Evolutionary conservation across 2,329 filamentous ascomycete species (phyloP), one percentile per base, ranked within the genome.

Genomic region (Neodidymelliopsis sp.): DNA sequence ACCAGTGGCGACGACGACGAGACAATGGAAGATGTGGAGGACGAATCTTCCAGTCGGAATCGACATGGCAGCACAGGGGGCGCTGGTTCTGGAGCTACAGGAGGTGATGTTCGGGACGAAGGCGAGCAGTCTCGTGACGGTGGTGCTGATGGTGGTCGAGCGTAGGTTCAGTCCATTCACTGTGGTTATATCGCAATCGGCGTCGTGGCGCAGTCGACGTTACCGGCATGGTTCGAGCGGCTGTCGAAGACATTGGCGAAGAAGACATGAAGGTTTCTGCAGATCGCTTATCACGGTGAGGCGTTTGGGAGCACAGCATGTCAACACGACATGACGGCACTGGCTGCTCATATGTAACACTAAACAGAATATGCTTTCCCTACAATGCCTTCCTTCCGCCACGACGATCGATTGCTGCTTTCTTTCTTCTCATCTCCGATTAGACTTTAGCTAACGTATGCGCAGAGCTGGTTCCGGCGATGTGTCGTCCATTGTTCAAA

Each of bases 101-200:
- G 93, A 47, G 93, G 92, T 57, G 93, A 99, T 71, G 79, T 96
- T 62, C 85, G 92, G 74, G 87, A 95, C 74, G 94, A 97, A 74
- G 94, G 94, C 49, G 86, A 91, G 73, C 86, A 85, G 62, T 85
- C 93, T 58, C 84, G 95, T 77, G 91, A 96, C 75, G 94, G 93
- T 53, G 94, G 95, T 71, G 91, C 91, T 63, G 94, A 97, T 77
- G 94, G 95, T 69, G 95, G 90, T 78, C 86, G 94, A 97, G 94
- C 93, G 94, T 99, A 97, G 93, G 95, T 99, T 75, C 76, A 42
- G 49, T 65, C 47, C 51, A 53, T 63, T 65, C 59, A 49, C 50
- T 66, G 49, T 52, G 51, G 61, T 64, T 63, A 53, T 62, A 60
- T 56, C 42, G 54, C 56, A 62, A 61, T 54, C 54, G 57, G 57